Base-by-base conservation (phyloP, 1,284 basidiomycete species). In the Sanghuangporus sanghuang region DNA sequence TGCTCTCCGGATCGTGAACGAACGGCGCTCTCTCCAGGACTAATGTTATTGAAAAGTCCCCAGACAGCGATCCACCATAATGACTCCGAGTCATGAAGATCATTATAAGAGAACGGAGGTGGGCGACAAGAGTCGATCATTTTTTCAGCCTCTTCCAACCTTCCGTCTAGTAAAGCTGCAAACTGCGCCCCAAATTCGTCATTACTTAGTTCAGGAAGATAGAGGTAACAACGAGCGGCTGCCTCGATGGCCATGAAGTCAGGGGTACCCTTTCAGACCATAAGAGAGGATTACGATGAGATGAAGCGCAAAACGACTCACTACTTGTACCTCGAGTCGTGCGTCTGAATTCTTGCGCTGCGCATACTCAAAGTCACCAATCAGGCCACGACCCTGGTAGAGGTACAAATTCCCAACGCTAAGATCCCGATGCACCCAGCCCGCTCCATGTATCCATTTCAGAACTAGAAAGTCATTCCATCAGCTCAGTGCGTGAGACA, bases 351-450 rank as follows among this genome's bases (percentile, higher is more conserved):
- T 46, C 18, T 16, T 36, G 16, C 35, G 42, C 48, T 59, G 44
- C 38, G 58, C 58, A 27, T 49, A 59, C 44, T 59, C 58, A 21
- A 59, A 32, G 35, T 59, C 58, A 35, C 58, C 58, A 12, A 59
- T 27, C 11, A 59, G 44, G 12, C 58, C 58, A 2, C 48, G 18
- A 14, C 48, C 58, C 14, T n/a, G 8, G 27, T 52, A 49, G 16
- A 32, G 49, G 35, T 59, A 49, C 36, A 59, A 23, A 36, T 59
- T 59, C n/a, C 58, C 44, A 4, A 36, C 42, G 14, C 58, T 59
- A n/a, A 59, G 23, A 16, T 59, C 58, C 1, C 58, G 39, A n/a
- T 59, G 58, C 12, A 59, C 58, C 58, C 58, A 59, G 42, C 18
- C 18, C 23, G 21, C 23, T 49, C 36, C 32, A 32, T 44, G 18